phyloP scores from a whole-genome alignment of 2,329 filamentous ascomycete species.

The Microsporum ferrugineum region DNA sequence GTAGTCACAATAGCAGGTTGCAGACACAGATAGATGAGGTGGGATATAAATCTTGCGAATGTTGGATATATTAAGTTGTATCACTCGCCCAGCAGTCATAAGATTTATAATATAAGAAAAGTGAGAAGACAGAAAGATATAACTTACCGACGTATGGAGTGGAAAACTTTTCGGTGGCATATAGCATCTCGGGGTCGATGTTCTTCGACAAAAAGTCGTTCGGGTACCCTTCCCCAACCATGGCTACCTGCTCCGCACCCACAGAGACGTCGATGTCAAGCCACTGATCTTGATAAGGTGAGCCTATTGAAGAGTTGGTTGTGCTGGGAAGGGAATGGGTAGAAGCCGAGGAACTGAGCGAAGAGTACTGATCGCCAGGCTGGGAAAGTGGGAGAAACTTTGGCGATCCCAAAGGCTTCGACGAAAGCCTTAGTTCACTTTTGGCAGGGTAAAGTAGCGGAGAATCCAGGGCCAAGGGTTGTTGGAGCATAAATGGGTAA shows the following conservation, averaged over 20 bases:
- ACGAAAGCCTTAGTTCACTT: constrained; percentile 6
- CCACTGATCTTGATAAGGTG: constrained; percentile 55
- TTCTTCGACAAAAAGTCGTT: constrained; percentile 39
- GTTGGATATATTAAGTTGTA: not conserved
- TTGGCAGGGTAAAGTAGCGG: constrained; percentile 8
- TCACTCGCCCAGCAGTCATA: not conserved
- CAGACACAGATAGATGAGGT: not conserved
- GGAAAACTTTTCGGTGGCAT: constrained; percentile 35
- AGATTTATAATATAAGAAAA: not conserved
- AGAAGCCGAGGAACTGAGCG: constrained; percentile 50
- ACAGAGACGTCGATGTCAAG: constrained; percentile 42
- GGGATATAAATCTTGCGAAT: not conserved
- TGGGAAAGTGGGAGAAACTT: constrained; percentile 24
- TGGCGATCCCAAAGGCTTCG: constrained; percentile 7
- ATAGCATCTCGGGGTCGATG: constrained; percentile 33
- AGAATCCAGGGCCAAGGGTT: constrained; percentile 6
- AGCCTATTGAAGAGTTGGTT: constrained; percentile 56
- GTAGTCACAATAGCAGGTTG: not conserved
- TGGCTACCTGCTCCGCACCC: constrained; percentile 52
- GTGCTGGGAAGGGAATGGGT: constrained; percentile 47
- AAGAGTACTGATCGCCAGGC: constrained; percentile 37
- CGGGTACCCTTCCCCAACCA: constrained; percentile 49
- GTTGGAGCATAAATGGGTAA: constrained; percentile 11
- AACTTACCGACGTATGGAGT: constrained; percentile 39
- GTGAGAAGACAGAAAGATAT: constrained; percentile 18